Conservation (phyloP, 257 asterid genomes). For the Fraxinus anomala region DNA sequence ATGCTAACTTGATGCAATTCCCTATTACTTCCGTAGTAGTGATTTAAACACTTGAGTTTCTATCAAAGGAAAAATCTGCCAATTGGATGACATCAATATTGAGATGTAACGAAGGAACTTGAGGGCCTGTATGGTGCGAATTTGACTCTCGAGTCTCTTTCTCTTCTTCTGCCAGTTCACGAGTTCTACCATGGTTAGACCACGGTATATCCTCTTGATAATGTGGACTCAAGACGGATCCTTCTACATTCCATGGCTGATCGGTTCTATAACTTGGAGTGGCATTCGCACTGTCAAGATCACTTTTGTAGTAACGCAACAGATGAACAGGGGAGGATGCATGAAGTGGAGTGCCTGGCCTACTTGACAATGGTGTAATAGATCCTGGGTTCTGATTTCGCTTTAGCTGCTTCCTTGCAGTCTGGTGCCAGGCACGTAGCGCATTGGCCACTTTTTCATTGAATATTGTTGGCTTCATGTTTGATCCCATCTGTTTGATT, state of each 20-base stretch:
- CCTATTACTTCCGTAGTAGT: not conserved
- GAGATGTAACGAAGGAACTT: not conserved
- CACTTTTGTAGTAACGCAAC: conserved; percentile 33
- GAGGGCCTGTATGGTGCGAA: conserved; percentile 12
- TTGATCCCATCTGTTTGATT: conserved; percentile 58
- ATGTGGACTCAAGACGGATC: not conserved
- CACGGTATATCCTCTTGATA: conserved; percentile 25
- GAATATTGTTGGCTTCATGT: conserved; percentile 63
- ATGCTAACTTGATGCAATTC: conserved; percentile 1
- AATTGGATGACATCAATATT: conserved; percentile 15
- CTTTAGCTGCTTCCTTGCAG: conserved; percentile 51
- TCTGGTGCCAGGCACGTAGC: conserved; percentile 55
- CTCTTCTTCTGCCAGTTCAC: conserved; percentile 24
- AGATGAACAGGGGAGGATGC: conserved; percentile 40
- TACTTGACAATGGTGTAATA: conserved; percentile 37
- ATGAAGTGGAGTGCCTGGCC: conserved; percentile 44
- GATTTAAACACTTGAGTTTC: conserved; percentile 23
- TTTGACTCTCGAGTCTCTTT: conserved; percentile 20
- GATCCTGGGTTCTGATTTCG: conserved; percentile 25
- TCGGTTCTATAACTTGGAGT: conserved; percentile 22
- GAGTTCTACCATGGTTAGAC: conserved; percentile 10
- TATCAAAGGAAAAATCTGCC: conserved; percentile 37
- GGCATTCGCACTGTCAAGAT: conserved; percentile 25
- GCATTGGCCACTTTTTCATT: conserved; percentile 54
- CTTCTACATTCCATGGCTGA: conserved; percentile 31